Evolutionary conservation across 202 grass and related monocot species (phyloP).

Genomic region (Setaria italica): DNA sequence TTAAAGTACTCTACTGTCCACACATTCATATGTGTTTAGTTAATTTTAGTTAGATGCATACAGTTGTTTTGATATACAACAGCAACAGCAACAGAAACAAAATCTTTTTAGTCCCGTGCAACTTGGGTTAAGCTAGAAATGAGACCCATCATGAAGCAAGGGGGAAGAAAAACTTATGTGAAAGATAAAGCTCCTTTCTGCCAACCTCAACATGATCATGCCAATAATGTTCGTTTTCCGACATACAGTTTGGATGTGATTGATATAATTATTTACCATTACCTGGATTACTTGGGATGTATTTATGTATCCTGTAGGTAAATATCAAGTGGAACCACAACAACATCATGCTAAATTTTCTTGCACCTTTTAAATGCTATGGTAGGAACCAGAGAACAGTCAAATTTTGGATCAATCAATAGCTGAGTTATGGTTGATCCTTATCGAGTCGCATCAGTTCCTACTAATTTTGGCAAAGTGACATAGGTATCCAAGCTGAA

Average conservation of each 20-base stretch:
- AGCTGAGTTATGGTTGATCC: neutral
- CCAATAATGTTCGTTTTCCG: neutral
- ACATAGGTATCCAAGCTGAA: slow-evolving; percentile 12
- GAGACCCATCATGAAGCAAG: neutral
- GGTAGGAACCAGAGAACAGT: neutral
- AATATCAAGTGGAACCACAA: neutral
- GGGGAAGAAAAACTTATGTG: neutral
- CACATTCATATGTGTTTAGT: neutral
- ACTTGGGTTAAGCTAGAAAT: neutral
- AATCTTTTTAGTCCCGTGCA: neutral
- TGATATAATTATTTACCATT: neutral
- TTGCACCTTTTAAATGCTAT: neutral
- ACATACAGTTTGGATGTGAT: neutral
- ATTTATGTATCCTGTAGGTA: neutral
- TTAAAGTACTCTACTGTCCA: neutral
- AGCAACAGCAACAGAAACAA: neutral
- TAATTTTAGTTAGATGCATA: neutral
- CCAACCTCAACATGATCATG: neutral
- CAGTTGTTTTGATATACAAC: neutral
- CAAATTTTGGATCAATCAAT: neutral
- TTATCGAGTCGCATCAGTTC: neutral
- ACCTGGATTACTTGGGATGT: neutral
- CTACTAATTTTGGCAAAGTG: neutral
- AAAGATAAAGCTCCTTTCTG: slow-evolving; percentile 1
- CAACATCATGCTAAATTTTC: neutral